Conservation (phyloP, 768 basidiomycete species). For the Ramaria sp. region DNA sequence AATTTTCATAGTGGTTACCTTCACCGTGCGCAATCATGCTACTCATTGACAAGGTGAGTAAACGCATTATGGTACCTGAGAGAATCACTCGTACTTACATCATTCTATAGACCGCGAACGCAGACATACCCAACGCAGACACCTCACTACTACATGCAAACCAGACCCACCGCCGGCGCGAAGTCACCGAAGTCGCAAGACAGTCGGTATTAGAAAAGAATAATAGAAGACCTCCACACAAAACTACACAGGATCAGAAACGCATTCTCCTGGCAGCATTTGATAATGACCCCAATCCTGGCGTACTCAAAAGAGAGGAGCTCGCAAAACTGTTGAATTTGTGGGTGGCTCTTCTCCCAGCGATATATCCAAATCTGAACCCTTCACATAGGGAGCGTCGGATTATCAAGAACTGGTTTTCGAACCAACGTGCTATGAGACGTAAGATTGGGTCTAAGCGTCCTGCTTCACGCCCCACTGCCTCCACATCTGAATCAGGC, state of each 20-base stretch:
- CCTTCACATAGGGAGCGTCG: conserved; percentile 1
- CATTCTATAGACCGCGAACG: too few species aligned
- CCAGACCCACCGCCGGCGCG: too few species aligned
- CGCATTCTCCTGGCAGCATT: conserved; percentile 6
- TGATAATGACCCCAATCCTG: conserved; percentile 2
- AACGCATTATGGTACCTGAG: too few species aligned
- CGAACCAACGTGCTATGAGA: conserved; percentile 7
- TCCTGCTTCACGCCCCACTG: background rate
- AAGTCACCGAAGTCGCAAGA: too few species aligned
- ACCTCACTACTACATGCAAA: too few species aligned
- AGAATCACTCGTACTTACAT: too few species aligned
- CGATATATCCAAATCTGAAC: background rate
- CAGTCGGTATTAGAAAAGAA: background rate
- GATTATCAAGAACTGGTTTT: conserved; percentile 10
- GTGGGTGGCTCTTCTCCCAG: background rate
- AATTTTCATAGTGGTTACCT: too few species aligned
- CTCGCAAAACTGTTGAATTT: conserved; percentile 6
- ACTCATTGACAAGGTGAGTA: too few species aligned
- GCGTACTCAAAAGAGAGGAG: background rate
- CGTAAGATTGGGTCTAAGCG: background rate
- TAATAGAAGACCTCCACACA: conserved; percentile 7
- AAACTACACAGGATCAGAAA: conserved; percentile 8
- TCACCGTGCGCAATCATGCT: too few species aligned
- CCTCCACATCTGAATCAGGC: conserved; percentile 5
- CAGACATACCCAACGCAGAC: too few species aligned